phyloP scores from a whole-genome alignment of 805 yeast genomes.

The Soucietia sequanensis region DNA sequence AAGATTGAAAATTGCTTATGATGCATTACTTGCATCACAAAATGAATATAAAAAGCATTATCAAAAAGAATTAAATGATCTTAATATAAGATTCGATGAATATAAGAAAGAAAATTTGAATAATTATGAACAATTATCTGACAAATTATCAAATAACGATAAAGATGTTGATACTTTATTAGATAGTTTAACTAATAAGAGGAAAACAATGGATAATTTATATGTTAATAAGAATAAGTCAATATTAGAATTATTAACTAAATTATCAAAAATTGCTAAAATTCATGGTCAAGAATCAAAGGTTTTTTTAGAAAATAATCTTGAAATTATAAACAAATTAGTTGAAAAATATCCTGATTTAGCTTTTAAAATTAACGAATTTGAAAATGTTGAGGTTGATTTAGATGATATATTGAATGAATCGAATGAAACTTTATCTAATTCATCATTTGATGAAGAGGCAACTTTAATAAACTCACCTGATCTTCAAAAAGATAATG shows the following conservation, averaged over 20 bases:
- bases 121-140: constrained; percentile 33
- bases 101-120: constrained; percentile 37
- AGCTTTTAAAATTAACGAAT: constrained; percentile 25
- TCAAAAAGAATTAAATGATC: constrained; percentile 37
- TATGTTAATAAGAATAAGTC: constrained; percentile 47
- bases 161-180: constrained; percentile 49
- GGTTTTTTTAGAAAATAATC: constrained; percentile 44
- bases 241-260: constrained; percentile 41
- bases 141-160: constrained; percentile 42
- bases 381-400: constrained; percentile 28
- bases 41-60: constrained; percentile 51
- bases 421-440: constrained; percentile 29
- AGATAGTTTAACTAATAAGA: constrained; percentile 46
- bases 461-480: constrained; percentile 23
- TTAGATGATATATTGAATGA: constrained; percentile 34
- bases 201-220: constrained; percentile 48
- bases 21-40: constrained; percentile 52
- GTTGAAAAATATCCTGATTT: constrained; percentile 37
- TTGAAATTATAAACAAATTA: constrained; percentile 40
- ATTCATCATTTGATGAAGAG: constrained; percentile 33
- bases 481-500: constrained; percentile 6
- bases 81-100: constrained; percentile 35
- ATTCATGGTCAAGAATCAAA: constrained; percentile 50
- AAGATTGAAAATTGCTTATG: constrained; percentile 57
- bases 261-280: constrained; percentile 44